Evolutionary conservation across 176 grass and related monocot species (phyloP).

Genomic region (Phoenix dactylifera): DNA sequence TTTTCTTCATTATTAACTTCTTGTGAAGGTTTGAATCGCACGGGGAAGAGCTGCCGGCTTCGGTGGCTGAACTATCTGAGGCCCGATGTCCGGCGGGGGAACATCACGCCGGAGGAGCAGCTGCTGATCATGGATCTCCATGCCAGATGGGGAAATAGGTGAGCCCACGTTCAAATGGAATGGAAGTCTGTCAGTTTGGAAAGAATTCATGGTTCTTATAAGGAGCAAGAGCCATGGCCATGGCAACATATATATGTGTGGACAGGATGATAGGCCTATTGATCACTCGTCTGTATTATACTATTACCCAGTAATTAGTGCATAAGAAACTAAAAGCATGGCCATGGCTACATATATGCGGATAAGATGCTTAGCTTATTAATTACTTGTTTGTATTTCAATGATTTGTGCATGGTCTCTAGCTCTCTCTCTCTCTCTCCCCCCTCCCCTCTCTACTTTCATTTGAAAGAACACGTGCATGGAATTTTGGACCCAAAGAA

Average conservation of each 20-base stretch:
- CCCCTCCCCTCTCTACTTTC: too few relatives aligned
- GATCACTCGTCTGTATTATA: not conserved
- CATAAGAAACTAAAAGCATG: not conserved
- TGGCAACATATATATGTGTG: constrained; percentile 10
- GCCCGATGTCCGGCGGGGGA: constrained; percentile 20
- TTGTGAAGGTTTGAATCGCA: constrained; percentile 17
- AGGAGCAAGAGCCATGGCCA: too few relatives aligned
- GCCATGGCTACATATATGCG: not conserved
- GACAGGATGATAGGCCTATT: not conserved
- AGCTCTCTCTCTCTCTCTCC: too few relatives aligned
- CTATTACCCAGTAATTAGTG: not conserved
- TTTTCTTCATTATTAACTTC: not conserved
- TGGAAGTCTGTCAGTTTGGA: not conserved
- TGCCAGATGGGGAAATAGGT: constrained; percentile 26
- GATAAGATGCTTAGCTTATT: too few relatives aligned
- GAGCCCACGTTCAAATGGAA: not conserved
- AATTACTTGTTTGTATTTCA: too few relatives aligned
- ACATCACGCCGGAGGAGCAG: constrained; percentile 26
- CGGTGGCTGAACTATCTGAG: constrained; percentile 29
- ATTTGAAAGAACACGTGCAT: not conserved
- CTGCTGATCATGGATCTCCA: constrained; percentile 28
- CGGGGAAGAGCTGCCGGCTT: constrained; percentile 28
- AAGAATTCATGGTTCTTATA: too few relatives aligned
- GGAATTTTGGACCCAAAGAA: not conserved
- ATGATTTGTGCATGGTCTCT: too few relatives aligned